phyloP scores from a whole-genome alignment of 306 rosid species.

The Acacia confusa region DNA sequence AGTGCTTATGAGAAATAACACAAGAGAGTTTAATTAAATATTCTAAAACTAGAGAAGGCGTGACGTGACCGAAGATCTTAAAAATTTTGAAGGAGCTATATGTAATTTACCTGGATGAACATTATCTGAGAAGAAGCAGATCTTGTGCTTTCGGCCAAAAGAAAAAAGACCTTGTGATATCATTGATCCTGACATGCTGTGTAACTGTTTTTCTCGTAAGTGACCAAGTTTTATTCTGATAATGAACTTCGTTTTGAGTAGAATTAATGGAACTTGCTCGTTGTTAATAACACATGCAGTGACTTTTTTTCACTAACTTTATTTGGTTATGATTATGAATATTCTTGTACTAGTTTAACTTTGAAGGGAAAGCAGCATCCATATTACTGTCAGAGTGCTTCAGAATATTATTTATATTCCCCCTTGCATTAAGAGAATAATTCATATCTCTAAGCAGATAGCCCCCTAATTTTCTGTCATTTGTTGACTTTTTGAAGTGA shows the following conservation, averaged over 20 bases:
- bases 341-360: slow-evolving; percentile 17
- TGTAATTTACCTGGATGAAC: not conserved
- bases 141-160: not conserved
- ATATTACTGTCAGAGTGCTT: not conserved
- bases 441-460: not conserved
- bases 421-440: not conserved
- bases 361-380: slow-evolving; percentile 1
- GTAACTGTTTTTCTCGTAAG: not conserved
- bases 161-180: not conserved
- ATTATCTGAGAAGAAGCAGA: not conserved
- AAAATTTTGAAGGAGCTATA: not conserved
- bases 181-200: not conserved
- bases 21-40: not conserved
- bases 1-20: not conserved
- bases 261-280: not conserved
- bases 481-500: not conserved
- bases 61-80: not conserved
- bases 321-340: not conserved
- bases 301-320: not conserved
- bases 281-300: not conserved
- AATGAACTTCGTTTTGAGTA: not conserved
- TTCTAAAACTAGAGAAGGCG: not conserved
- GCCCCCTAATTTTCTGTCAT: not conserved
- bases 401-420: not conserved
- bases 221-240: not conserved